These are phyloP conservation scores for Trichophyton schoenleinii DNA, from an alignment of 2,329 filamentous ascomycete species.

Conservation along the genomic window DNA sequence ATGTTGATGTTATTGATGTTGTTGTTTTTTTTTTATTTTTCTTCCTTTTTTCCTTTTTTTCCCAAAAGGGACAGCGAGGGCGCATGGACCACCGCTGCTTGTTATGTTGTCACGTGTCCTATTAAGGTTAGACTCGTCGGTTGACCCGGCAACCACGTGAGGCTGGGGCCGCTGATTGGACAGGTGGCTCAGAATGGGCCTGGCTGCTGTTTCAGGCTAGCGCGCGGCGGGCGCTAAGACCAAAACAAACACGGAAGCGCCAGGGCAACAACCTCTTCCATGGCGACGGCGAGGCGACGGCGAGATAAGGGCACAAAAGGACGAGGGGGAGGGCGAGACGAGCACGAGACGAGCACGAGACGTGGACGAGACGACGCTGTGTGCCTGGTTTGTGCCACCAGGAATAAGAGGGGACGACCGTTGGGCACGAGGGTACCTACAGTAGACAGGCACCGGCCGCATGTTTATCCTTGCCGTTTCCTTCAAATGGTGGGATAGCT, in stretches of 20 bases:
- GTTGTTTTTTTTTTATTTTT: background rate
- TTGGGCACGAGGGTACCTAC: background rate
- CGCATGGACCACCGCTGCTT: conserved; percentile 12
- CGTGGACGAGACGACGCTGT: background rate
- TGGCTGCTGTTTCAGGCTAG: background rate
- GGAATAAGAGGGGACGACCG: background rate
- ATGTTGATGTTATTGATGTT: conserved; percentile 1
- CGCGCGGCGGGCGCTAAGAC: background rate
- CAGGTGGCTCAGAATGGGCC: background rate
- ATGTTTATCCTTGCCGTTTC: background rate
- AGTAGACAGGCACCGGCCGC: background rate
- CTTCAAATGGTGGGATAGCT: no score
- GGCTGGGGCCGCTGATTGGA: background rate
- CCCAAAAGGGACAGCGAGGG: background rate
- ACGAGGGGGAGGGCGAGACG: background rate
- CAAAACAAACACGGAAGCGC: background rate
- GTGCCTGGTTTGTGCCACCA: background rate
- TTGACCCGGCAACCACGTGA: conserved; percentile 12
- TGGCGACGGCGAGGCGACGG: background rate
- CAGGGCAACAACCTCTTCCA: background rate
- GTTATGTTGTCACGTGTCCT: conserved; percentile 28
- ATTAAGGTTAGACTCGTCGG: conserved; percentile 23
- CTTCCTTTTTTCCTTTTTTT: background rate
- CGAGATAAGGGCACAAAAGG: background rate
- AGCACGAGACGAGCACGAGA: background rate